A percentile compares a stretch with the other conserved stretches of the same genome.
phyloP scores from a whole-genome alignment of 371 early-diverging fungal genomes.

The Quaeritorhiza haematococci region DNA sequence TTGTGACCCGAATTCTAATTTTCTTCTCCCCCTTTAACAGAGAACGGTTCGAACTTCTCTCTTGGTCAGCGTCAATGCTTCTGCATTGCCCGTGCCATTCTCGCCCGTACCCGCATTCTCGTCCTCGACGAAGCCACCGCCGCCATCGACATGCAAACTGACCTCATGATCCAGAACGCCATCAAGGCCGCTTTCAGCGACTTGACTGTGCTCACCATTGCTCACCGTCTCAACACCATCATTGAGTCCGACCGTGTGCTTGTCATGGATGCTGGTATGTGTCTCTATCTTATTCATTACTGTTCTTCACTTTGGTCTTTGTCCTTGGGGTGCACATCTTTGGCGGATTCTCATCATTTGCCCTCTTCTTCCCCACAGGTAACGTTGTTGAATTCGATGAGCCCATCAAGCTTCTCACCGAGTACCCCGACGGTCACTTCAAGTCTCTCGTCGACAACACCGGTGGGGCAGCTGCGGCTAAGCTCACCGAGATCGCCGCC shows the following conservation, averaged over 20 bases:
- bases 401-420: conserved; percentile 51
- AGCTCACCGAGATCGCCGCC: conserved; percentile 24
- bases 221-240: conserved; percentile 29
- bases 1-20: neutral
- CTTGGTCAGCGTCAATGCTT: conserved; percentile 73
- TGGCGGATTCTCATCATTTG: too few relatives aligned
- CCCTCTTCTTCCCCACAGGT: too few relatives aligned
- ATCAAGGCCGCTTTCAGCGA: conserved; percentile 59
- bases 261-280: conserved; percentile 52
- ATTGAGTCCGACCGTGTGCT: conserved; percentile 63
- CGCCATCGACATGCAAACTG: conserved; percentile 61
- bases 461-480: conserved; percentile 27
- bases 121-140: conserved; percentile 56
- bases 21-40: conserved; percentile 2
- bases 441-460: neutral
- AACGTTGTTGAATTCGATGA: conserved; percentile 61
- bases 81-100: conserved; percentile 49
- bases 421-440: conserved; percentile 7
- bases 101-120: conserved; percentile 46
- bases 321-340: too few relatives aligned
- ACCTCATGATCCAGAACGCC: conserved; percentile 59
- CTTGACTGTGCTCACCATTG: conserved; percentile 72
- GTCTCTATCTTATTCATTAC: too few relatives aligned
- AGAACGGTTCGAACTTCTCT: conserved; percentile 68
- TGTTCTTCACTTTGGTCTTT: too few relatives aligned